Evolutionary conservation across 108 stramenopile species (phyloP).

Genomic region (Nitzschia sp.): DNA sequence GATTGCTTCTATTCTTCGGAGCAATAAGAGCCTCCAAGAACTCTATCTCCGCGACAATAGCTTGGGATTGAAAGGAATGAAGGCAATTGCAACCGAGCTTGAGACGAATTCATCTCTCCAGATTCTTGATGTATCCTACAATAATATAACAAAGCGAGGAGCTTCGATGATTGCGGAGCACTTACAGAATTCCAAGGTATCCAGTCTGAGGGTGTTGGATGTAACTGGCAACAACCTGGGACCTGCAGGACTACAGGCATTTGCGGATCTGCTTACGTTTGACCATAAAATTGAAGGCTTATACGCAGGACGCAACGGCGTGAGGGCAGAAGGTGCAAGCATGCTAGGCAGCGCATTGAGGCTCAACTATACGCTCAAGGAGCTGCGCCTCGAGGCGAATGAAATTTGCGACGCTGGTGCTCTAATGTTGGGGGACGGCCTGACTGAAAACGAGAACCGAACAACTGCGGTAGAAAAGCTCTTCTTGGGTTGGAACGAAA

Average conservation of each 20-base stretch:
- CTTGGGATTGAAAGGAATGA: slow-evolving; percentile 47
- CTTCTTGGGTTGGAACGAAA: slow-evolving; percentile 52
- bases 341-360: slow-evolving; percentile 30
- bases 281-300: slow-evolving; percentile 32
- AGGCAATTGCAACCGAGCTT: slow-evolving; percentile 33
- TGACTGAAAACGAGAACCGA: slow-evolving; percentile 25
- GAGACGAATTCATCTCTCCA: slow-evolving; percentile 28
- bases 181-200: slow-evolving; percentile 1
- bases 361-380: slow-evolving; percentile 41
- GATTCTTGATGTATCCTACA: slow-evolving; percentile 52
- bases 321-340: slow-evolving; percentile 44
- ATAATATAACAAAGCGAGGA: slow-evolving; percentile 32
- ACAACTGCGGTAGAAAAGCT: slow-evolving; percentile 32
- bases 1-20: slow-evolving; percentile 29
- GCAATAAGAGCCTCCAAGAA: slow-evolving; percentile 35
- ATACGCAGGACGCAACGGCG: slow-evolving; percentile 24
- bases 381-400: slow-evolving; percentile 41
- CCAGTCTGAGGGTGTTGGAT: slow-evolving; percentile 27
- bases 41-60: slow-evolving; percentile 46
- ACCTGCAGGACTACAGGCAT: slow-evolving; percentile 26
- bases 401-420: slow-evolving; percentile 43
- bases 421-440: slow-evolving; percentile 21
- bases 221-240: slow-evolving; percentile 35
- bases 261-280: slow-evolving; percentile 22
- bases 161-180: slow-evolving; percentile 25